Conservation (phyloP, 805 yeast genomes). For the Kodamaea fukazawae region DNA sequence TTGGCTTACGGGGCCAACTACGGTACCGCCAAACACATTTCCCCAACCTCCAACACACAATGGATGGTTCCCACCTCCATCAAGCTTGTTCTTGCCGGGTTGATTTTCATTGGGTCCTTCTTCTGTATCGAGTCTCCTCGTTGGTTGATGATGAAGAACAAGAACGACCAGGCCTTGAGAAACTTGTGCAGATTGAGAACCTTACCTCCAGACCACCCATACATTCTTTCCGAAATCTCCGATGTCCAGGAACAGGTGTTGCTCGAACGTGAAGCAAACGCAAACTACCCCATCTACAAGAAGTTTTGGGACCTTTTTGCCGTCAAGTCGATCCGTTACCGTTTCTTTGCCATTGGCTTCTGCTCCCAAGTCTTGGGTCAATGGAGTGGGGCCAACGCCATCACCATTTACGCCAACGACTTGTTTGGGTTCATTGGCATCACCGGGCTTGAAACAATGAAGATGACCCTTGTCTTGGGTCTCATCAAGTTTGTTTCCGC, state of each 20-base stretch:
- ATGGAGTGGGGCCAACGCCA: constrained; percentile 53
- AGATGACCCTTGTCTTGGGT: constrained; percentile 32
- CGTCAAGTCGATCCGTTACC: constrained; percentile 32
- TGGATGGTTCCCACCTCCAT: constrained; percentile 54
- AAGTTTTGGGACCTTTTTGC: constrained; percentile 31
- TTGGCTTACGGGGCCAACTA: constrained; percentile 44
- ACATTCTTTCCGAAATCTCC: constrained; percentile 45
- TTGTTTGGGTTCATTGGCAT: constrained; percentile 41
- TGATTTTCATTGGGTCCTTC: constrained; percentile 41
- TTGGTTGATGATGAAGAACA: constrained; percentile 47
- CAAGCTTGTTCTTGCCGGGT: constrained; percentile 49
- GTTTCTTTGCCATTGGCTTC: constrained; percentile 43
- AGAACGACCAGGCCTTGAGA: constrained; percentile 37
- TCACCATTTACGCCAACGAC: constrained; percentile 24
- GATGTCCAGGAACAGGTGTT: constrained; percentile 36
- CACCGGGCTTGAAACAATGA: constrained; percentile 38
- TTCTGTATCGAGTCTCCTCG: constrained; percentile 48
- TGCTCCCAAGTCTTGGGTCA: constrained; percentile 39
- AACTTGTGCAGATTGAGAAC: constrained; percentile 44
- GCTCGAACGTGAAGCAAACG: constrained; percentile 18
- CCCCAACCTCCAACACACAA: constrained; percentile 31
- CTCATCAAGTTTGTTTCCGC: constrained; percentile 23
- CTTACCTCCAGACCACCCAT: constrained; percentile 47
- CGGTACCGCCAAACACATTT: constrained; percentile 47
- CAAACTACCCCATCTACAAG: constrained; percentile 13